These are phyloP conservation scores for Boletellus ananas DNA, from an alignment of 768 basidiomycete species.

Conservation along the genomic window DNA sequence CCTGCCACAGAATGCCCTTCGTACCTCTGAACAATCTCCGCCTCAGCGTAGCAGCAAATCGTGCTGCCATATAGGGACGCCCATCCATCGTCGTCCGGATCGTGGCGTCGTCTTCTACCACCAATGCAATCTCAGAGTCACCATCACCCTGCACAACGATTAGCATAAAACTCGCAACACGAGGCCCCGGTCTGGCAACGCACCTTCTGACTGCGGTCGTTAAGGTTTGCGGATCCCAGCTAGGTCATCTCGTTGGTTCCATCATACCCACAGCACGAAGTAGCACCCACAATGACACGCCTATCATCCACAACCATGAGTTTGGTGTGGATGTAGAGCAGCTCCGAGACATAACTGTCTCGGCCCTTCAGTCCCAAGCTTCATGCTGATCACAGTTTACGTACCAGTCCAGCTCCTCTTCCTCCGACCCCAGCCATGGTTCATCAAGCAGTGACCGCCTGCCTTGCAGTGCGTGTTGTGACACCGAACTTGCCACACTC, in stretches of 20 bases:
- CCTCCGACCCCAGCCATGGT: constrained; percentile 77
- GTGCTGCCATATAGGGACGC: constrained; percentile 60
- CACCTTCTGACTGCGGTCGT: constrained; percentile 81
- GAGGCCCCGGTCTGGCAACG: neutral
- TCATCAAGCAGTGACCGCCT: constrained; percentile 64
- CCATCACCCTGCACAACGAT: constrained; percentile 67
- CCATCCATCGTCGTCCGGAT: constrained; percentile 79
- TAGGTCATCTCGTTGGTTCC: constrained; percentile 25
- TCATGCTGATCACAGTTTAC: constrained; percentile 32
- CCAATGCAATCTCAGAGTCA: constrained; percentile 90
- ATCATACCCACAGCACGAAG: neutral
- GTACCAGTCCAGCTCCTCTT: constrained; percentile 78
- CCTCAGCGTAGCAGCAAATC: constrained; percentile 81
- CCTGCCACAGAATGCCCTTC: constrained; percentile 5
- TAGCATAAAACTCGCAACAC: constrained; percentile 1
- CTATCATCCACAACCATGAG: constrained; percentile 94
- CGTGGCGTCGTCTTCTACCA: constrained; percentile 85
- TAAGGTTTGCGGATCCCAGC: constrained; percentile 94
- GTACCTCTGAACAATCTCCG: constrained; percentile 79
- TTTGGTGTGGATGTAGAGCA: constrained; percentile 83
- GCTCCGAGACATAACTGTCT: constrained; percentile 72
- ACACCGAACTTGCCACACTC: constrained; percentile 69
- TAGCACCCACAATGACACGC: constrained; percentile 70
- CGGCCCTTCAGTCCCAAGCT: constrained; percentile 8
- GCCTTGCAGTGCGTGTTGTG: constrained; percentile 75